A percentile compares a stretch with the other conserved stretches of the same genome.
Evolutionary conservation across 164 flowering plant genomes (phyloP).

Genomic region (Sedum album): DNA sequence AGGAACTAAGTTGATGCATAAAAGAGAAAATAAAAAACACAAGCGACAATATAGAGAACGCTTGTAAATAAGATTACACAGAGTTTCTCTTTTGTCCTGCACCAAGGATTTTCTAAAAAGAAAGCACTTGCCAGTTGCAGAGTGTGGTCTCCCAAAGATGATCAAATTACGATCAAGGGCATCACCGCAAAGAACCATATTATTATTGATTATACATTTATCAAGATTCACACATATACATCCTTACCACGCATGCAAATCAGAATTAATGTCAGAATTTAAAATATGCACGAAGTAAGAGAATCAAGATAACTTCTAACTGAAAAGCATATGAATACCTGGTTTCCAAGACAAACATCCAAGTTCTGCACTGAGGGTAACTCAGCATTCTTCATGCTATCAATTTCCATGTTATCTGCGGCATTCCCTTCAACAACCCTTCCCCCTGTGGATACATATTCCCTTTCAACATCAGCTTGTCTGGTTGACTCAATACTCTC

Average conservation of each 20-base stretch:
- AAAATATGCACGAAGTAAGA: background rate
- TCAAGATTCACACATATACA: too few relatives aligned
- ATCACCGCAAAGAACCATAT: background rate
- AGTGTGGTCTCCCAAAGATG: too few relatives aligned
- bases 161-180: too few relatives aligned
- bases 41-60: background rate
- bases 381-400: constrained; percentile 13
- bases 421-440: constrained; percentile 18
- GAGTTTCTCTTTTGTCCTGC: background rate
- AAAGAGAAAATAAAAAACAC: background rate
- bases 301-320: background rate
- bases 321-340: background rate
- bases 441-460: constrained; percentile 14
- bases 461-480: constrained; percentile 12
- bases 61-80: background rate
- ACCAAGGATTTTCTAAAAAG: background rate
- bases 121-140: background rate
- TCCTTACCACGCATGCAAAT: too few relatives aligned
- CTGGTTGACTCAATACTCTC: constrained; percentile 15
- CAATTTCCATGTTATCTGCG: constrained; percentile 18
- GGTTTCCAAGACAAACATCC: background rate
- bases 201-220: constrained; percentile 17
- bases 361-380: constrained; percentile 28
- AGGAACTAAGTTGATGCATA: background rate
- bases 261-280: background rate